These are phyloP conservation scores for Fagus crenata DNA, from an alignment of 306 rosid genomes.

Conservation along the genomic window DNA sequence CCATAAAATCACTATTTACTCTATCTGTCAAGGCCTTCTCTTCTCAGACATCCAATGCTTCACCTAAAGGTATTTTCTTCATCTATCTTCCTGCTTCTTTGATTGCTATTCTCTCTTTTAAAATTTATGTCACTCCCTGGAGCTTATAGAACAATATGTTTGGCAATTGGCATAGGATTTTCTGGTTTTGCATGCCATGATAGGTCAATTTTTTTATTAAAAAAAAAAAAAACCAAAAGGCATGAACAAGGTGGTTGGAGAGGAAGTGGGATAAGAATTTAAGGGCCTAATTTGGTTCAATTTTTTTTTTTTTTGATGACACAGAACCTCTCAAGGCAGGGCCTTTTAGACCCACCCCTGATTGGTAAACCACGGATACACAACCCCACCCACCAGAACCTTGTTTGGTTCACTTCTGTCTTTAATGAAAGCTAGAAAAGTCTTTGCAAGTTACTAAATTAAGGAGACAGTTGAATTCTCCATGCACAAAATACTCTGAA, in stretches of 20 bases:
- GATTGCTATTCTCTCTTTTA: not conserved
- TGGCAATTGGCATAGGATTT: too few species aligned
- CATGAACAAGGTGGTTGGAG: not conserved
- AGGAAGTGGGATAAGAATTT: not conserved
- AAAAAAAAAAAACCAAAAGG: too few species aligned
- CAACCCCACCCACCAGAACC: too few species aligned
- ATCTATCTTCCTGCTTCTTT: not conserved
- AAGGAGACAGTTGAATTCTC: not conserved
- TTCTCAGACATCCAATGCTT: conserved; percentile 44
- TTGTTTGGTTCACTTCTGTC: not conserved
- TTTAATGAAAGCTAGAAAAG: not conserved
- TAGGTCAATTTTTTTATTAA: too few species aligned
- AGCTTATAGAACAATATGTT: not conserved
- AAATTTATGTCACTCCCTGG: not conserved
- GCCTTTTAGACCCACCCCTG: too few species aligned
- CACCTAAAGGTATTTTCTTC: conserved; percentile 36
- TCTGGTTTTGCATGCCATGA: too few species aligned
- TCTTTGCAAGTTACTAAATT: not conserved
- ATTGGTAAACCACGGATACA: too few species aligned
- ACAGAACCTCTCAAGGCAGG: too few species aligned
- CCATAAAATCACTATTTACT: conserved; percentile 25
- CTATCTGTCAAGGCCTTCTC: conserved; percentile 45
- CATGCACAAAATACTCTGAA: not conserved
- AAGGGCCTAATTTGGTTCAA: not conserved
- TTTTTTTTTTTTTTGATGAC: not conserved